Evolutionary conservation across 495 filamentous ascomycete genomes (phyloP).

Genomic region (Aspergillus bridgeri): DNA sequence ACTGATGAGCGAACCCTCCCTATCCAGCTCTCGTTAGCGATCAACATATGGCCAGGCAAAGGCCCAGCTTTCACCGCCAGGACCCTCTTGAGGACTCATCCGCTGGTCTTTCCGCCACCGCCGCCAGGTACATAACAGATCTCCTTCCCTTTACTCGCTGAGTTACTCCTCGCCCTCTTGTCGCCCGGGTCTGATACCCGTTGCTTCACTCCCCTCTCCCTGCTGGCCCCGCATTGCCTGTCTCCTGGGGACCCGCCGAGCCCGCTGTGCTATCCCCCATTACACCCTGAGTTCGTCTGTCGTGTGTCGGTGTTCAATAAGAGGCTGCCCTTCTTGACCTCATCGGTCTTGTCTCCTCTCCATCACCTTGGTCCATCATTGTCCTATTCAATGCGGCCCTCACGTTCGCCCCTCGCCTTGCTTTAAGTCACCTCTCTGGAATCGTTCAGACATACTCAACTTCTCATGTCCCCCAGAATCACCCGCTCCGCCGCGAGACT

Average conservation of each 20-base stretch:
- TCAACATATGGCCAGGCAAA: conserved; percentile 53
- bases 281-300: conserved; percentile 2
- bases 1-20: conserved; percentile 31
- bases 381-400: conserved; percentile 3
- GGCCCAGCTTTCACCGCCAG: conserved; percentile 45
- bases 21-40: conserved; percentile 35
- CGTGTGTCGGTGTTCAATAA: neutral
- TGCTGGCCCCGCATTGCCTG: conserved; percentile 1
- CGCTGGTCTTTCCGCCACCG: conserved; percentile 41
- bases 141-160: conserved; percentile 15
- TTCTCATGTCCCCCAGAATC: conserved; percentile 81
- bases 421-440: neutral
- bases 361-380: neutral
- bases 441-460: conserved; percentile 21
- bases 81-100: conserved; percentile 48
- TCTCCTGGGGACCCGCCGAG: neutral
- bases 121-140: conserved; percentile 46
- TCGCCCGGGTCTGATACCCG: conserved; percentile 4
- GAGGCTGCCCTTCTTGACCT: neutral
- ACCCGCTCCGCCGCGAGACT: conserved; percentile 76
- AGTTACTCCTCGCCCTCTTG: conserved; percentile 1
- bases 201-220: conserved; percentile 1
- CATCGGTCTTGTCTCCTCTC: neutral
- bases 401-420: conserved; percentile 6
- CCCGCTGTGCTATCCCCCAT: conserved; percentile 1